Conservation (phyloP, 2,329 filamentous ascomycete genomes). For the Clarireedia monteithiana region DNA sequence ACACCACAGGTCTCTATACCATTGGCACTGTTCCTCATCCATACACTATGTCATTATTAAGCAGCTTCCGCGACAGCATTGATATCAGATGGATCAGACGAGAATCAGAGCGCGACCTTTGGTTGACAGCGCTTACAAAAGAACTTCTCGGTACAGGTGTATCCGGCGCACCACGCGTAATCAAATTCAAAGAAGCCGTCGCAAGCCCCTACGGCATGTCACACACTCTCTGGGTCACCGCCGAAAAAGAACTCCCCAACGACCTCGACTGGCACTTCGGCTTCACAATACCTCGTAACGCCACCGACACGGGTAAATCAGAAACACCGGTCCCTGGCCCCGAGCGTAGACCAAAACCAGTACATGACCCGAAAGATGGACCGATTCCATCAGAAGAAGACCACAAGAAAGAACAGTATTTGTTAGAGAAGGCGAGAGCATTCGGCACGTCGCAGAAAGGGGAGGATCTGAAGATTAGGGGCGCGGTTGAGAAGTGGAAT, state of each 20-base stretch:
- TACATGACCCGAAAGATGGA: conserved; percentile 40
- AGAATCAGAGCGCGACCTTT: conserved; percentile 66
- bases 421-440: conserved; percentile 48
- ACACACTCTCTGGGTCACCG: conserved; percentile 73
- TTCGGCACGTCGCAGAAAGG: conserved; percentile 33
- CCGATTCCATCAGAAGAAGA: conserved; percentile 45
- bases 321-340: conserved; percentile 51
- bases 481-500: conserved; percentile 57
- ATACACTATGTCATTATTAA: conserved; percentile 69
- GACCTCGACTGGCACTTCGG: conserved; percentile 87
- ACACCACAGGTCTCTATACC: conserved; percentile 65
- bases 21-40: conserved; percentile 88
- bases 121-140: conserved; percentile 66
- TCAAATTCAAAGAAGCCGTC: conserved; percentile 74
- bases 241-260: conserved; percentile 49
- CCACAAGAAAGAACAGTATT: conserved; percentile 43
- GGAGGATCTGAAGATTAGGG: conserved; percentile 39
- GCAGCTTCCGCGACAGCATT: conserved; percentile 51
- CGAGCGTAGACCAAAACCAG: conserved; percentile 45
- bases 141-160: conserved; percentile 58
- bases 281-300: conserved; percentile 62
- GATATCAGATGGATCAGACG: conserved; percentile 59
- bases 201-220: conserved; percentile 57
- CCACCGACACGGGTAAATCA: conserved; percentile 44
- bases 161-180: conserved; percentile 55